A percentile compares a stretch with the other conserved stretches of the same genome.
phyloP scores from a whole-genome alignment of 306 rosid genomes.

The Cicer chorassanicum region DNA sequence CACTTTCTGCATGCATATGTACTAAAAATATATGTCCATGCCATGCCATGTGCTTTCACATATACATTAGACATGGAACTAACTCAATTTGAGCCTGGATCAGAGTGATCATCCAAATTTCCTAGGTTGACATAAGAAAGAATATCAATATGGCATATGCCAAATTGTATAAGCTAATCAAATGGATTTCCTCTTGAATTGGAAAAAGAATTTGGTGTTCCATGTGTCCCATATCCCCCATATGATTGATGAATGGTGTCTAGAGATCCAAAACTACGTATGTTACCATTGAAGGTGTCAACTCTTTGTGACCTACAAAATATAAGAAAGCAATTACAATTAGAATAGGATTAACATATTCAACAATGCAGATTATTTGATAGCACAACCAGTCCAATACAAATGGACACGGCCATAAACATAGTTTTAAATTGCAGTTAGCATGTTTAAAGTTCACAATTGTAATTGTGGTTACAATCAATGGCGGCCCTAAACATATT shows the following conservation, averaged over 20 bases:
- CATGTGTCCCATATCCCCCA: conserved; percentile 39
- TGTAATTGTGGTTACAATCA: neutral
- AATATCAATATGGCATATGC: neutral
- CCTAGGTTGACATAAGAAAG: conserved; percentile 7
- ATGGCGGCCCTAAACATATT: neutral
- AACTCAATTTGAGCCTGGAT: conserved; percentile 3
- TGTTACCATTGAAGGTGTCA: conserved; percentile 43
- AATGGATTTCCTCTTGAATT: conserved; percentile 71
- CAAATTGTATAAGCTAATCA: conserved; percentile 47
- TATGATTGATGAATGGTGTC: conserved; percentile 47
- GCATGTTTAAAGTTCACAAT: neutral
- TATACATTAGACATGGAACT: conserved; percentile 23
- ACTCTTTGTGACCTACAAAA: conserved; percentile 53
- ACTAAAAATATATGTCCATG: neutral
- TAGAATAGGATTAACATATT: conserved; percentile 8
- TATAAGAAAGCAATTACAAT: conserved; percentile 4
- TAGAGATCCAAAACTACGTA: conserved; percentile 42
- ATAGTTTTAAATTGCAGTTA: neutral
- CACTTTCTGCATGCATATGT: neutral
- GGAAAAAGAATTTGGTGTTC: conserved; percentile 44
- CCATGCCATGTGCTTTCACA: neutral
- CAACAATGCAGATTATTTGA: neutral
- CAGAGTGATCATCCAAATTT: conserved; percentile 10
- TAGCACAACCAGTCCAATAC: neutral
- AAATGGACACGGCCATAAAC: neutral